Conservation (phyloP, 352 stramenopile species). For the Pythium monospermum region DNA sequence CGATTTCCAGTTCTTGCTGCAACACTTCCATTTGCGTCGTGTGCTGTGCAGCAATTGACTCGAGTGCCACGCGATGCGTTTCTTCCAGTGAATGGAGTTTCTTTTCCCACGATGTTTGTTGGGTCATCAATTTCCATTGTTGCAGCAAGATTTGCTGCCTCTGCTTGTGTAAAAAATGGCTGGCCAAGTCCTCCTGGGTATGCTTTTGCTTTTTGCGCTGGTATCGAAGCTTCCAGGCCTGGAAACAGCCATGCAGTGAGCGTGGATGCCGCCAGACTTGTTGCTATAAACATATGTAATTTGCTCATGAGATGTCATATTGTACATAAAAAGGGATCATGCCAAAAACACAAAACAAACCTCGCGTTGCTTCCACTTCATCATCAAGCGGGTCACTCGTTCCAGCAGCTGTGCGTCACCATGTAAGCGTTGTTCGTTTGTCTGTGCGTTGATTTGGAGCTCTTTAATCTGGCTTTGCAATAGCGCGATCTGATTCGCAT, state of each 20-base stretch:
- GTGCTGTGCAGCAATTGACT: neutral
- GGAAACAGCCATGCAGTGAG: slow-evolving; percentile 14
- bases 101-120: slow-evolving; percentile 9
- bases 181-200: slow-evolving; percentile 10
- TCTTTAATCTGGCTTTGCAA: slow-evolving; percentile 43
- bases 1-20: slow-evolving; percentile 34
- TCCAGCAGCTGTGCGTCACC: slow-evolving; percentile 1
- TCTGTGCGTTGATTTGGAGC: slow-evolving; percentile 22
- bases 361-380: slow-evolving; percentile 13
- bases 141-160: slow-evolving; percentile 10
- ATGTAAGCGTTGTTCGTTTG: slow-evolving; percentile 13
- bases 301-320: no score
- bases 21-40: slow-evolving; percentile 19
- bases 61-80: slow-evolving; percentile 2
- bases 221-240: slow-evolving; percentile 2
- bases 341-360: neutral
- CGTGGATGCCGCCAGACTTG: neutral
- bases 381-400: slow-evolving; percentile 3
- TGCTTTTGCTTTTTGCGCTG: slow-evolving; percentile 4
- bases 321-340: neutral
- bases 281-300: neutral
- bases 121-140: slow-evolving; percentile 15
- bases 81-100: neutral
- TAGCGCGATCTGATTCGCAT: slow-evolving; percentile 40
- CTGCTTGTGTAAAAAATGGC: slow-evolving; percentile 7